These are phyloP conservation scores for Laguncularia racemosa DNA, from an alignment of 345 rosid genomes.

Conservation along the genomic window DNA sequence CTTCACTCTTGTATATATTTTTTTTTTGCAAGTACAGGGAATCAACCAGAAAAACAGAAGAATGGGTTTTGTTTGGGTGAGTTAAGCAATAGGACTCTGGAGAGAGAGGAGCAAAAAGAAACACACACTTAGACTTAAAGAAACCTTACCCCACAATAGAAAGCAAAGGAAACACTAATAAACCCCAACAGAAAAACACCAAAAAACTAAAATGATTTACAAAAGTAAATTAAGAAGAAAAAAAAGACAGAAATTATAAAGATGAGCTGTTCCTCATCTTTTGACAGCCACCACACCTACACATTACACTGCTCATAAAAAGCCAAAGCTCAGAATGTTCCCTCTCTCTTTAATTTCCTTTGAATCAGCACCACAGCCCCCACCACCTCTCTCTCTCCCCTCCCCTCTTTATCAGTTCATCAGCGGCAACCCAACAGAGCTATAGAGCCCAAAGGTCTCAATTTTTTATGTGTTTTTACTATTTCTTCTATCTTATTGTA, in stretches of 20 bases:
- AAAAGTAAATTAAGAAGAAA: neutral
- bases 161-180: neutral
- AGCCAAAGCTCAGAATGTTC: slow-evolving; percentile 20
- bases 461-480: too few species aligned
- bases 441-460: too few species aligned
- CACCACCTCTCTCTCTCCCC: slow-evolving; percentile 4
- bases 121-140: too few species aligned
- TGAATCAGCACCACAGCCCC: slow-evolving; percentile 6
- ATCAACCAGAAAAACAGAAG: too few species aligned
- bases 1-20: too few species aligned
- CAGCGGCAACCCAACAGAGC: too few species aligned
- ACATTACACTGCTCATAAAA: slow-evolving; percentile 12
- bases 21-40: too few species aligned
- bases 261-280: slow-evolving; percentile 22
- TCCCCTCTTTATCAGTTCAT: neutral
- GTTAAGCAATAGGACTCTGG: too few species aligned
- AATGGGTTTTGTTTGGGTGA: too few species aligned
- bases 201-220: neutral
- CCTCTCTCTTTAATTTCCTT: slow-evolving; percentile 5
- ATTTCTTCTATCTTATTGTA: too few species aligned
- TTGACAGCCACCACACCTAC: slow-evolving; percentile 21
- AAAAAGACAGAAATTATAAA: slow-evolving; percentile 4
- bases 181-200: slow-evolving; percentile 1
- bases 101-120: too few species aligned
- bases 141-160: neutral